Evolutionary conservation across 345 rosid genomes (phyloP).

Genomic region (Citrus mangshanensis): DNA sequence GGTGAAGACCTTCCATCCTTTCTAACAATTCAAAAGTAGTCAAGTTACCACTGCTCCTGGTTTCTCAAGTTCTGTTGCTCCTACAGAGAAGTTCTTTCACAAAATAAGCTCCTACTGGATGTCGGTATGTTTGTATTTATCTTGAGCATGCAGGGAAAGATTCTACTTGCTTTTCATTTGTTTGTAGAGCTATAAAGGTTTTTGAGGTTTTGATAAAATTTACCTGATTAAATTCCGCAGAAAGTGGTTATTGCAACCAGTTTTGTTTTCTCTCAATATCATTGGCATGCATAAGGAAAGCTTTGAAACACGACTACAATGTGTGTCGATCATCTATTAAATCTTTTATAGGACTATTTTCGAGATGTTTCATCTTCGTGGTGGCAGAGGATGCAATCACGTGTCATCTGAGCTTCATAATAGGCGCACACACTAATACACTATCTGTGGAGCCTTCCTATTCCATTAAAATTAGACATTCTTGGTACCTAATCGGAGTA

Average conservation of each 20-base stretch:
- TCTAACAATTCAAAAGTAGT: background rate
- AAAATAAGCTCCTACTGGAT: conserved; percentile 32
- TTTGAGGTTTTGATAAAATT: background rate
- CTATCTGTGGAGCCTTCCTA: too few species aligned
- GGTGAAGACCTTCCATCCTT: background rate
- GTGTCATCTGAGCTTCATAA: background rate
- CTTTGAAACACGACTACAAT: background rate
- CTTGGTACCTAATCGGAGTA: background rate
- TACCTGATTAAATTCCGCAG: background rate
- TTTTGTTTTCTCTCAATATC: background rate
- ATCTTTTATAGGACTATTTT: background rate
- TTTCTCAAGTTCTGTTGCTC: background rate
- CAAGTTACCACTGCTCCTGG: background rate
- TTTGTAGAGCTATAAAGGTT: background rate
- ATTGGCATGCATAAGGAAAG: background rate
- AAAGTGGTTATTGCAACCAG: background rate
- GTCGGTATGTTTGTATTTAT: conserved; percentile 38
- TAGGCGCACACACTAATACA: background rate
- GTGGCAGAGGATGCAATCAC: background rate
- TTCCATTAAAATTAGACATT: background rate
- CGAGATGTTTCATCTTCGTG: background rate
- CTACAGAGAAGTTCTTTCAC: conserved; percentile 12
- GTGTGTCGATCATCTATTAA: background rate
- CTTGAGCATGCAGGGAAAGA: background rate
- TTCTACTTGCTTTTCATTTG: background rate